Evolutionary conservation across 345 rosid species (phyloP), one percentile per base, ranked within the genome.

Genomic region (Clarkia xantiana): DNA sequence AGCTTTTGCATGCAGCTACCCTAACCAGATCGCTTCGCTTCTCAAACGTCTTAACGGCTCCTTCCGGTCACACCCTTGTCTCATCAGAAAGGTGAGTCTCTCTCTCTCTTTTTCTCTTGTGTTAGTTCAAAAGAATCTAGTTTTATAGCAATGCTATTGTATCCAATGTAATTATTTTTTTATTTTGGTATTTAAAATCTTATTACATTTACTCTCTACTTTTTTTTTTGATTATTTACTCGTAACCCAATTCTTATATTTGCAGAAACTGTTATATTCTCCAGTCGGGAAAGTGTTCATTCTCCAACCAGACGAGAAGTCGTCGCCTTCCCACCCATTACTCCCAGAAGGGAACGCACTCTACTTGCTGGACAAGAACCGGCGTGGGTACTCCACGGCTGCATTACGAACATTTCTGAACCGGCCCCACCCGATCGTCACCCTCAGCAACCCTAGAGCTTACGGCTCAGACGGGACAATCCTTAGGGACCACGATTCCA

Each of bases 1-100:
- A 77, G 95, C 97, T 42, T 90, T 86, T 76, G 79, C 97, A 45
- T 90, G 97, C 77, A 83, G 74, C 51, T 90, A 82, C 19, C 95
- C 88, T 14, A 75, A 68, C 77, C 97, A 90, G 58, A 78, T 90
- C 11, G 80, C 94, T 11, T 48, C 65, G 7, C 50, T 90, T 56
- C 95, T 86, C 67, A 90, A 74, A 59, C 86, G 91, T 14, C 20
- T 86, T 51, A 76, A 67, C 13, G 75, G 80, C 39, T 64, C 83
- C 11, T 79, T 82, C 60, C 73, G 76, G 25, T 78, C 86, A 29
- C 94, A 85, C 60, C 81, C 94, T 57, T 90, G 97, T 71, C 81
- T 90, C 25, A 68, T 62, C 50, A 71, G 71, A 64, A 79, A 77
- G 13, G 97, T 80, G 63, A 74, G 94, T 53, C 52, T 16, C 51